Percentiles rank a stretch among this genome's conserved stretches.
phyloP scores from a whole-genome alignment of 768 basidiomycete species.

The Lactarius evosmus region DNA sequence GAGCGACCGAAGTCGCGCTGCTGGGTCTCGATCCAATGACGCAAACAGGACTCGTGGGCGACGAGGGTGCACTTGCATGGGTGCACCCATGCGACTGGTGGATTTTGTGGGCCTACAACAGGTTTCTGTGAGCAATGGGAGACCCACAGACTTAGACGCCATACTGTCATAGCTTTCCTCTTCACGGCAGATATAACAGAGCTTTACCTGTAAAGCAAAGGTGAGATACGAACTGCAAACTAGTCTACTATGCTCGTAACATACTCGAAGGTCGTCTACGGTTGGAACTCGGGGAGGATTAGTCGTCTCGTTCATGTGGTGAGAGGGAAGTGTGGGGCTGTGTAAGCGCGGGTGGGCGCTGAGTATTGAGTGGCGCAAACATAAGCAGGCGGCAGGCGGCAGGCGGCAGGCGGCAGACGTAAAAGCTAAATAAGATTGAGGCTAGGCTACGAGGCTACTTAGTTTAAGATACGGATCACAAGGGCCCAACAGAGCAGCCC shows the following conservation, averaged over 20 bases:
- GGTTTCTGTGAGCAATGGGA: neutral
- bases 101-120: conserved; percentile 42
- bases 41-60: conserved; percentile 75
- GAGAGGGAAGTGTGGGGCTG: too few species aligned
- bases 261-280: conserved; percentile 36
- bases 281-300: conserved; percentile 30
- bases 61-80: conserved; percentile 79
- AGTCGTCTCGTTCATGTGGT: neutral
- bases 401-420: too few species aligned
- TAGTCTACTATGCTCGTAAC: neutral
- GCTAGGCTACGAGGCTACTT: conserved; percentile 10
- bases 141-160: neutral
- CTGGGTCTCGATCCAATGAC: conserved; percentile 75
- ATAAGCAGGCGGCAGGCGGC: neutral
- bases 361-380: neutral
- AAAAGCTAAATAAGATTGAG: neutral
- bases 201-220: conserved; percentile 48
- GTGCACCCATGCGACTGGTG: conserved; percentile 66
- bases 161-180: conserved; percentile 55
- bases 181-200: conserved; percentile 79
- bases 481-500: conserved; percentile 12
- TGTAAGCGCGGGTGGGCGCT: neutral
- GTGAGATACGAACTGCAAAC: neutral
- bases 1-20: conserved; percentile 54
- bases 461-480: conserved; percentile 15